Percentiles rank a stretch among this genome's conserved stretches.
Evolutionary conservation across 192 early-diverging fungal genomes (phyloP).

Genomic region (Linderina pennispora): DNA sequence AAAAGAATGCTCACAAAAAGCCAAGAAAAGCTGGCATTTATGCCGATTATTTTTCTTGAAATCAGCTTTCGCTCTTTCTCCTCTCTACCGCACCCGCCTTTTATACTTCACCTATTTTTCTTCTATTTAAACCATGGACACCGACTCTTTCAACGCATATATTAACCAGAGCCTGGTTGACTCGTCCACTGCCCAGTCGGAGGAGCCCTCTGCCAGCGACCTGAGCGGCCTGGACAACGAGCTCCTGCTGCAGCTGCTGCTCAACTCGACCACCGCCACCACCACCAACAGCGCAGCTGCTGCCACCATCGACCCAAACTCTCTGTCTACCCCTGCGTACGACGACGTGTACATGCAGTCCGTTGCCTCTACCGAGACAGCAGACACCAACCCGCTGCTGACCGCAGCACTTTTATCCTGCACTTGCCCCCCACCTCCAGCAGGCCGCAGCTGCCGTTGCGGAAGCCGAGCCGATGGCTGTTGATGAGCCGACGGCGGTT

Average conservation of each 20-base stretch:
- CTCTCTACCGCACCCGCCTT: too few relatives aligned
- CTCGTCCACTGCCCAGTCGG: constrained; percentile 6
- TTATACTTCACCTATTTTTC: too few relatives aligned
- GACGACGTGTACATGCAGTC: constrained; percentile 4
- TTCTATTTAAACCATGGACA: not conserved
- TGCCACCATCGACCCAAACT: constrained; percentile 27
- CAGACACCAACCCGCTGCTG: not conserved
- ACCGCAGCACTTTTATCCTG: constrained; percentile 9
- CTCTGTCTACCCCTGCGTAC: constrained; percentile 4
- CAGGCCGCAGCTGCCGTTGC: not conserved
- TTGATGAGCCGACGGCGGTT: not conserved
- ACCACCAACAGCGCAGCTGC: not conserved
- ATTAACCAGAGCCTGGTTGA: constrained; percentile 42
- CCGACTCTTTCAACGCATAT: constrained; percentile 22
- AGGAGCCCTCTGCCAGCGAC: too few relatives aligned
- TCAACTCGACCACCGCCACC: constrained; percentile 9
- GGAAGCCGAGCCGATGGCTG: not conserved
- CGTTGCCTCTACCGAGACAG: not conserved
- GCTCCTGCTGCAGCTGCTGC: constrained; percentile 28
- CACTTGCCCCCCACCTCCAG: not conserved
- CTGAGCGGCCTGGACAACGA: constrained; percentile 14
- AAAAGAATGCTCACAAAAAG: too few relatives aligned
- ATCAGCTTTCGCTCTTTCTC: too few relatives aligned
- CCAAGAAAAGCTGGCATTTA: too few relatives aligned
- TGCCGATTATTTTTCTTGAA: too few relatives aligned